Percentiles rank a stretch among this genome's conserved stretches.
Conservation (phyloP, 192 early-diverging fungal genomes). For the Gryganskiella cystojenkinii region DNA sequence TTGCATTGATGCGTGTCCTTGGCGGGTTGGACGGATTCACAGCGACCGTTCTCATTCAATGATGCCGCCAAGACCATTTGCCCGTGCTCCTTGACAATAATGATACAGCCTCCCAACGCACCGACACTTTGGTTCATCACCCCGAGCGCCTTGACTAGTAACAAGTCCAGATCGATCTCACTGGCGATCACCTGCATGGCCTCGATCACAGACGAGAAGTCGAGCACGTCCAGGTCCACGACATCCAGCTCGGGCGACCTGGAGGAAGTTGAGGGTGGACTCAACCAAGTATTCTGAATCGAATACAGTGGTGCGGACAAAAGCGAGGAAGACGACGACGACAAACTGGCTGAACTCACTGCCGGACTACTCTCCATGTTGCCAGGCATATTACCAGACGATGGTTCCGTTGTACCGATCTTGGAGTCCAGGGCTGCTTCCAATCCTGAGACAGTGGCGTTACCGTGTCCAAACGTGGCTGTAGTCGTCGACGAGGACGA, state of each 20-base stretch:
- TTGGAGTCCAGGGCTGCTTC: conserved; percentile 19
- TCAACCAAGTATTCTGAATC: conserved; percentile 29
- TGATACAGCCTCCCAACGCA: conserved; percentile 30
- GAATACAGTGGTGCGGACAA: conserved; percentile 30
- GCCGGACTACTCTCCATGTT: no score
- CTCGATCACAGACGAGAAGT: conserved; percentile 50
- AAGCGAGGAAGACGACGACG: not conserved
- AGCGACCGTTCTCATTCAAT: conserved; percentile 17
- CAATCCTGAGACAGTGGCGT: conserved; percentile 13
- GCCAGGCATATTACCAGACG: no score
- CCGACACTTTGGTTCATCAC: conserved; percentile 43
- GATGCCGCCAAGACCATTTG: conserved; percentile 38
- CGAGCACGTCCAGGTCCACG: conserved; percentile 39
- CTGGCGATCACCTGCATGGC: conserved; percentile 52
- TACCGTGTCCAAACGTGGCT: conserved; percentile 10
- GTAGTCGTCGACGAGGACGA: no score
- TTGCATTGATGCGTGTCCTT: conserved; percentile 23
- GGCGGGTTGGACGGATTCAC: conserved; percentile 46
- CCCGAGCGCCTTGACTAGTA: conserved; percentile 37
- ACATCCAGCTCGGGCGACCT: conserved; percentile 33
- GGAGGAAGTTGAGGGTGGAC: conserved; percentile 6
- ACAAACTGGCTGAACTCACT: conserved; percentile 1
- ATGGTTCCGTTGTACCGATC: no score
- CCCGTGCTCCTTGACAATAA: conserved; percentile 42
- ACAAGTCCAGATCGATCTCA: conserved; percentile 40